These are phyloP conservation scores for Xylaria palmicola DNA, from an alignment of 495 filamentous ascomycete species.

Conservation along the genomic window DNA sequence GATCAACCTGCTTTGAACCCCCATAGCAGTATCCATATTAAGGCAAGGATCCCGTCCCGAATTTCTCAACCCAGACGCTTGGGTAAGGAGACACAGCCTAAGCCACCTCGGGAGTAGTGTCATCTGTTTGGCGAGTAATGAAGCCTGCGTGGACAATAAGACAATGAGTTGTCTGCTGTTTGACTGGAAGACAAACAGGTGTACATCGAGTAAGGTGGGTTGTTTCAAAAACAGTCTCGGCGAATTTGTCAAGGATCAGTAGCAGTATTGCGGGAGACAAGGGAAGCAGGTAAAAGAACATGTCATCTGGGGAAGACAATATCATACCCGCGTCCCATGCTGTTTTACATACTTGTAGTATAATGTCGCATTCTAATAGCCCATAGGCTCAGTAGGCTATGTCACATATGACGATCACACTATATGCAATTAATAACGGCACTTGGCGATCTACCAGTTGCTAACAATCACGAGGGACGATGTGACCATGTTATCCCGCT, in stretches of 20 bases:
- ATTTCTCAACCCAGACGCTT: slow-evolving; percentile 14
- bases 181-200: background rate
- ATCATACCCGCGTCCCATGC: slow-evolving; percentile 8
- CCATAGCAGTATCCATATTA: slow-evolving; percentile 11
- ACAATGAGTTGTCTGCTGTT: background rate
- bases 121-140: background rate
- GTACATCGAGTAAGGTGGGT: background rate
- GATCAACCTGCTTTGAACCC: background rate
- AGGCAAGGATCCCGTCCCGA: slow-evolving; percentile 14
- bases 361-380: slow-evolving; percentile 11
- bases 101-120: slow-evolving; percentile 13
- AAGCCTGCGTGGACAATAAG: background rate
- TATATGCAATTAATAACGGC: slow-evolving; percentile 16
- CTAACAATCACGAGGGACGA: background rate
- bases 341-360: no score
- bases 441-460: slow-evolving; percentile 7
- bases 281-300: background rate
- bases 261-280: background rate
- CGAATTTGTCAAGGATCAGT: background rate
- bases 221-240: slow-evolving; percentile 3
- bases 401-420: slow-evolving; percentile 17
- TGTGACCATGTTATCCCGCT: slow-evolving; percentile 6
- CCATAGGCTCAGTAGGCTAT: slow-evolving; percentile 6
- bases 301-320: slow-evolving; percentile 2
- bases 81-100: slow-evolving; percentile 15